Conservation (phyloP, 2,329 filamentous ascomycete species). For the Aspergillus hiratsukae region DNA sequence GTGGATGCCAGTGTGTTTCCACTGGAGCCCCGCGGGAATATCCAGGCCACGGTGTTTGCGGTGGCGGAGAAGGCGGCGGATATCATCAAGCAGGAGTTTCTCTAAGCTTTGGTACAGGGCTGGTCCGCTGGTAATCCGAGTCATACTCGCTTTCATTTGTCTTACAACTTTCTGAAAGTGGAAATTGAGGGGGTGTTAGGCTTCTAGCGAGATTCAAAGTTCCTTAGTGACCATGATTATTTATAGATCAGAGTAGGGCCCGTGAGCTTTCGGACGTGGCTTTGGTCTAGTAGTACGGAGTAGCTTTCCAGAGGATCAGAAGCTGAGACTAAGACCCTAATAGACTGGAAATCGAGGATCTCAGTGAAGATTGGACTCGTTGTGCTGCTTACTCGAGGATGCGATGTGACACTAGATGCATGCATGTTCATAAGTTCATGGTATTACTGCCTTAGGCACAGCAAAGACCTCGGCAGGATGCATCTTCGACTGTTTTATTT, state of each 20-base stretch:
- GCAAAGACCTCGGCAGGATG: neutral
- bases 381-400: neutral
- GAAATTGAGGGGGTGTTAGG: neutral
- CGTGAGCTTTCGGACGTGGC: neutral
- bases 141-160: neutral
- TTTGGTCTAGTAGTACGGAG: neutral
- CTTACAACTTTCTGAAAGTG: neutral
- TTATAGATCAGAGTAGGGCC: neutral
- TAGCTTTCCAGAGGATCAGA: neutral
- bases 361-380: neutral
- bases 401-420: neutral
- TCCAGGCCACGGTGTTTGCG: slow-evolving; percentile 34
- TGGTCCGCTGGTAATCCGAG: neutral
- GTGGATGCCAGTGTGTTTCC: slow-evolving; percentile 35
- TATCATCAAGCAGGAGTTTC: slow-evolving; percentile 17
- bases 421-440: neutral
- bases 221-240: neutral
- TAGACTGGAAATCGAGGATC: neutral
- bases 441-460: neutral
- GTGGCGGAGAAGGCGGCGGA: slow-evolving; percentile 32
- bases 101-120: neutral
- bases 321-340: neutral
- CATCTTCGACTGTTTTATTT: neutral
- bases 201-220: neutral
- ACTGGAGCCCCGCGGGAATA: slow-evolving; percentile 33